Conservation (phyloP, 192 early-diverging fungal species). For the Coemansia pectinata region DNA sequence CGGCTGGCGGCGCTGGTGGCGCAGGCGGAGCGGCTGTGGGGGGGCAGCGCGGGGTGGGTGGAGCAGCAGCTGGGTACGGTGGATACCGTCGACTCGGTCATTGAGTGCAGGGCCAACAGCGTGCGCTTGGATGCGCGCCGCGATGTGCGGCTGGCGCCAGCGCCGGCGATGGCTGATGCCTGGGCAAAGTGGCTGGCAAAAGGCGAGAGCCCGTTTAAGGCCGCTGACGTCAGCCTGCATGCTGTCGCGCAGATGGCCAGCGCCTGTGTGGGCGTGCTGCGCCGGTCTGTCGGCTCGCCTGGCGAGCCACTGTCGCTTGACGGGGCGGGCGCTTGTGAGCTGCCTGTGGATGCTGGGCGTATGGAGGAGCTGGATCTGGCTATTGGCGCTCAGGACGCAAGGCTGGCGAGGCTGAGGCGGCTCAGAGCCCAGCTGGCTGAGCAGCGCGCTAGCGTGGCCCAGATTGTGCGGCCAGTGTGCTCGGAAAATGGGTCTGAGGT, state of each 20-base stretch:
- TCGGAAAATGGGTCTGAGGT: not conserved
- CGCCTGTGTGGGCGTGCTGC: conserved; percentile 25
- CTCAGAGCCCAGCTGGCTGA: conserved; percentile 31
- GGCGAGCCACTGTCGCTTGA: not conserved
- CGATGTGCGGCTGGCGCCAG: conserved; percentile 37
- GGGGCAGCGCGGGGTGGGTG: conserved; percentile 29
- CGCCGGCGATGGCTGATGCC: conserved; percentile 31
- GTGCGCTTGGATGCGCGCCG: conserved; percentile 27
- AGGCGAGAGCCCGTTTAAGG: conserved; percentile 14
- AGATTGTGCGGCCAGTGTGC: not conserved
- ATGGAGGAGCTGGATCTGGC: conserved; percentile 10
- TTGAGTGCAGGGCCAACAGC: conserved; percentile 28
- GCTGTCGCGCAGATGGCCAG: conserved; percentile 40
- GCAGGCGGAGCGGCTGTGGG: conserved; percentile 36
- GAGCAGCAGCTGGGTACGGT: conserved; percentile 9
- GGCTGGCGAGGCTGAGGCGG: conserved; percentile 26
- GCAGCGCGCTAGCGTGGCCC: conserved; percentile 14
- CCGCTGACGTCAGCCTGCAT: conserved; percentile 31
- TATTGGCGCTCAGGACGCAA: conserved; percentile 11
- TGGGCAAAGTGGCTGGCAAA: conserved; percentile 46
- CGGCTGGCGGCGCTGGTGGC: conserved; percentile 11
- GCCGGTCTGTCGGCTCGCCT: conserved; percentile 8
- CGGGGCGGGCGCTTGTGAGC: not conserved
- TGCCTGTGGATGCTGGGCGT: not conserved
- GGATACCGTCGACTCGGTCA: conserved; percentile 20